phyloP scores from a whole-genome alignment of 1,284 basidiomycete genomes.

The Coniophora puteana region DNA sequence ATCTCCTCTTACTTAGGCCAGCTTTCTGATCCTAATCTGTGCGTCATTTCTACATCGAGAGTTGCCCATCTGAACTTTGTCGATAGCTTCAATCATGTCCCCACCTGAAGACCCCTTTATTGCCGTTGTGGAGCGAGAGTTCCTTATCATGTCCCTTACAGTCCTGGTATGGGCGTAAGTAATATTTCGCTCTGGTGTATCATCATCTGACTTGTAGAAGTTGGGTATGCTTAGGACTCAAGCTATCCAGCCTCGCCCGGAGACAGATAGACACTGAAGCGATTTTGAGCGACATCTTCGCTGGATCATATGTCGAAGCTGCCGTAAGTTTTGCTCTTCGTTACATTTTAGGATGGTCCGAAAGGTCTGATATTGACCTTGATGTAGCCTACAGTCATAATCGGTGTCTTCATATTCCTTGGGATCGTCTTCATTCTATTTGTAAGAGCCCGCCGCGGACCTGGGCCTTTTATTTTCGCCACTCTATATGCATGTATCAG shows the following conservation, averaged over 20 bases:
- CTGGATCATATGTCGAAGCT: constrained; percentile 58
- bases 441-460: constrained; percentile 58
- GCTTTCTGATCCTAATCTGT: constrained; percentile 68
- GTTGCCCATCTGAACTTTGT: constrained; percentile 4
- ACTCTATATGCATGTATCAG: constrained; percentile 57
- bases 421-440: constrained; percentile 63
- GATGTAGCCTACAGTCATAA: constrained; percentile 52
- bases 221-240: constrained; percentile 67
- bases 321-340: constrained; percentile 34
- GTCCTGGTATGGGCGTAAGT: constrained; percentile 62
- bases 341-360: background rate
- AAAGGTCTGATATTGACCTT: constrained; percentile 11
- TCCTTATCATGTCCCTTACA: constrained; percentile 54
- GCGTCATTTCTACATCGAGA: constrained; percentile 8
- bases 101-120: constrained; percentile 69
- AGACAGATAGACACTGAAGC: constrained; percentile 39
- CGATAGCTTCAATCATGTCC: constrained; percentile 57
- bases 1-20: constrained; percentile 38
- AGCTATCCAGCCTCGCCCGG: constrained; percentile 59
- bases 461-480: constrained; percentile 62
- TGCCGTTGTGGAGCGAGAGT: constrained; percentile 65
- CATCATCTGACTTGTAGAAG: constrained; percentile 28
- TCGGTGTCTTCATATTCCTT: constrained; percentile 63
- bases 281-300: constrained; percentile 33
- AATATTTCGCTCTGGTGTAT: background rate